Evolutionary conservation across 2,329 filamentous ascomycete genomes (phyloP).

Genomic region (Pestalotiopsis sp.): DNA sequence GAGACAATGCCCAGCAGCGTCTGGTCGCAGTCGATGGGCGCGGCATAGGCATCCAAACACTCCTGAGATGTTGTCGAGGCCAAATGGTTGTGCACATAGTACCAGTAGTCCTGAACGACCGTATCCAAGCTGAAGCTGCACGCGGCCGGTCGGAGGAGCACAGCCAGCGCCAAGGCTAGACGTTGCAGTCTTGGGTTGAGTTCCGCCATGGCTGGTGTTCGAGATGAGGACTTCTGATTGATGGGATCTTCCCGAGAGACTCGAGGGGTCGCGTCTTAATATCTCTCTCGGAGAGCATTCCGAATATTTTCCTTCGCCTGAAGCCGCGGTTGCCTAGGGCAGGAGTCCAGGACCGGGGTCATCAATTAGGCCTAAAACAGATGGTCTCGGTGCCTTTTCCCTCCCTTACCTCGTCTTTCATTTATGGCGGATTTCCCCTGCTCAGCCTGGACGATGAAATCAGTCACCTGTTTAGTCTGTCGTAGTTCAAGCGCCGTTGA

Average conservation of each 20-base stretch:
- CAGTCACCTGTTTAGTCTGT: neutral
- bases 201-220: neutral
- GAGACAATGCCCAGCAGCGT: conserved; percentile 31
- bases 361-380: neutral
- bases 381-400: neutral
- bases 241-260: neutral
- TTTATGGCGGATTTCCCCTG: neutral
- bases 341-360: neutral
- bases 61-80: conserved; percentile 30
- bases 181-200: neutral
- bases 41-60: conserved; percentile 32
- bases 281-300: neutral
- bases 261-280: neutral
- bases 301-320: neutral
- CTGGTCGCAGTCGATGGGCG: conserved; percentile 30
- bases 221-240: neutral
- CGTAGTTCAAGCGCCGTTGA: neutral
- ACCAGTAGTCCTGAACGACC: conserved; percentile 29
- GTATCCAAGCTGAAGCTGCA: conserved; percentile 36
- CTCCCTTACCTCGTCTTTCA: neutral
- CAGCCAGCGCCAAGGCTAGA: neutral
- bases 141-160: conserved; percentile 7
- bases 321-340: neutral
- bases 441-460: neutral
- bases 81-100: conserved; percentile 31